Base-by-base conservation (phyloP, 2,329 filamentous ascomycete species). In the Zymoseptoria tritici region DNA sequence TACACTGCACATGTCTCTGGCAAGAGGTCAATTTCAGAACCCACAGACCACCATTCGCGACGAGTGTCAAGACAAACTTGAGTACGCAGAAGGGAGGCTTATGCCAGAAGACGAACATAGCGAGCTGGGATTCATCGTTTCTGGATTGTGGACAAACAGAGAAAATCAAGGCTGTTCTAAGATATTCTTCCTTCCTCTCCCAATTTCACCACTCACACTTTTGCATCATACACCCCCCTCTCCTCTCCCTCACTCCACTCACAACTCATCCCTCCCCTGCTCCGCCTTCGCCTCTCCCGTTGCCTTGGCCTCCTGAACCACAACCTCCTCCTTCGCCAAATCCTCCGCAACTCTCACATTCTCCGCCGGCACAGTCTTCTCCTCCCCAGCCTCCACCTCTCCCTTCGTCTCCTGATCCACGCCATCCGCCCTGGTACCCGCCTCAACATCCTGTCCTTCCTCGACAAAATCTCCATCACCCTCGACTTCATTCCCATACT, bases 401-500 rank as follows among this genome's bases (percentile, higher is more conserved):
- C 75, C 75, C 22, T 74, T 74, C 9, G 83, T 83, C 63, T 85
- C 83, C 57, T 79, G 77, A 31, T 82, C 83, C 65, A 85, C 78
- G 2, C 63, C 64, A n/a, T 65, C 60, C 57, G 82, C 61, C 79
- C 78, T 52, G 80, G 82, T 56, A 78, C 81, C 62, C 75, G 65
- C 76, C 11, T 70, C 68, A 16, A 73, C 73, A 2, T 58, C 62
- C 31, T 61, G 57, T 4, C 60, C 61, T 11, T 52, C 51, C 4
- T 65, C 67, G 6, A 75, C 73, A 21, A 78, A 67, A 20, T 29
- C 52, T 11, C 73, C 76, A 58, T 79, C 76, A 7, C 36, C 36
- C 57, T 75, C 73, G n/a, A 96, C 76, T 71, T 95, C 89, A 66
- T 92, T 91, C 61, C 92, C 94, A 51, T 85, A 74, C 56, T 83